Percentiles rank a stretch among this genome's conserved stretches.
These are phyloP conservation scores for Tuber melanosporum DNA, from an alignment of 495 filamentous ascomycete species.

Conservation along the genomic window DNA sequence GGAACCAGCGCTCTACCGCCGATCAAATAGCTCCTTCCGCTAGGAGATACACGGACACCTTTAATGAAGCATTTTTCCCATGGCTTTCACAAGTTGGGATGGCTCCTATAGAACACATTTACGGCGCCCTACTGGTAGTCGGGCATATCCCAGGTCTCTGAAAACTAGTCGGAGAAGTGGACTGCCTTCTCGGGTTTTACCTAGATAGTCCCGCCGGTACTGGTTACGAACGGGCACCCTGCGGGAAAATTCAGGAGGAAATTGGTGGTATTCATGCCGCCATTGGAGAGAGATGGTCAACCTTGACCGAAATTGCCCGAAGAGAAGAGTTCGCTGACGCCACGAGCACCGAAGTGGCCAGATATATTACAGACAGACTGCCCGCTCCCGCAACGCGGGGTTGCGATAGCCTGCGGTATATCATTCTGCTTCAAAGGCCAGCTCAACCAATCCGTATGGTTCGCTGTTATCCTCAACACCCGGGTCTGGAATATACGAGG, in stretches of 20 bases:
- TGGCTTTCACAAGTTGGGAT: constrained; percentile 40
- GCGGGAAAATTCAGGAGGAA: constrained; percentile 68
- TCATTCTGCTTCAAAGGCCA: constrained; percentile 58
- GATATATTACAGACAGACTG: constrained; percentile 64
- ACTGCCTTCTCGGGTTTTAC: constrained; percentile 55
- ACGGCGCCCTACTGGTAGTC: constrained; percentile 59
- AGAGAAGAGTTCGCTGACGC: constrained; percentile 63
- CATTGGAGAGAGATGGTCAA: constrained; percentile 56
- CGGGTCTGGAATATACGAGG: constrained; percentile 52
- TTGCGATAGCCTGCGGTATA: constrained; percentile 66
- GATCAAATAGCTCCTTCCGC: constrained; percentile 9
- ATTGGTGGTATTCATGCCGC: constrained; percentile 54
- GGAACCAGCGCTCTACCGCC: constrained; percentile 44
- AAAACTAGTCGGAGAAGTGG: constrained; percentile 64
- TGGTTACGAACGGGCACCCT: constrained; percentile 73
- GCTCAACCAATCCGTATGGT: constrained; percentile 71
- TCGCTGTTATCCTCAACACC: constrained; percentile 57
- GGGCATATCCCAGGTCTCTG: constrained; percentile 59
- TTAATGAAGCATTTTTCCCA: constrained; percentile 53
- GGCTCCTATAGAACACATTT: constrained; percentile 48
- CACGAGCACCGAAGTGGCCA: constrained; percentile 64
- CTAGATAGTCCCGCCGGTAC: constrained; percentile 63
- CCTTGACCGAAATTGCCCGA: constrained; percentile 68
- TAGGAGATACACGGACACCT: constrained; percentile 45
- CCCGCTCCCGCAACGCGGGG: constrained; percentile 67